phyloP scores from a whole-genome alignment of 1,284 basidiomycete genomes.

The Violaceomyces palustris region DNA sequence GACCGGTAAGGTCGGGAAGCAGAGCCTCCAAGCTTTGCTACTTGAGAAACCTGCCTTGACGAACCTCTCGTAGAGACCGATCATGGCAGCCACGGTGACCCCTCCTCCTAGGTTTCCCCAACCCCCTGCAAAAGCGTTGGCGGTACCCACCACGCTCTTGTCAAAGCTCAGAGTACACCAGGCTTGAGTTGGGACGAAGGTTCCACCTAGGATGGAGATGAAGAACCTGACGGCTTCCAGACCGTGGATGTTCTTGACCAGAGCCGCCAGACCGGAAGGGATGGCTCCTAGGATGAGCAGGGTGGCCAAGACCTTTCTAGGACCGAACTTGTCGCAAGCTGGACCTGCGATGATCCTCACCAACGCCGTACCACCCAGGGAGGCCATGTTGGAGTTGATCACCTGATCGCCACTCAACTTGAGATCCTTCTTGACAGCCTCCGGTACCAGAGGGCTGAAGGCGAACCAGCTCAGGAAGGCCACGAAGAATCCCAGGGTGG shows the following conservation, averaged over 20 bases:
- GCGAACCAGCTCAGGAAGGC: constrained; percentile 64
- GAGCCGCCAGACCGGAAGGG: constrained; percentile 63
- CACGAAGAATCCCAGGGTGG: constrained; percentile 58
- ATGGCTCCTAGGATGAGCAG: constrained; percentile 63
- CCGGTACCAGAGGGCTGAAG: constrained; percentile 63
- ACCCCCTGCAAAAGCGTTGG: constrained; percentile 44
- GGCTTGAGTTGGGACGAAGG: constrained; percentile 61
- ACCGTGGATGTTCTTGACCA: constrained; percentile 55
- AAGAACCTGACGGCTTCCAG: constrained; percentile 60
- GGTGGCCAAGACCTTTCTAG: constrained; percentile 62
- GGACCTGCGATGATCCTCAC: constrained; percentile 62
- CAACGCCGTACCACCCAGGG: constrained; percentile 58
- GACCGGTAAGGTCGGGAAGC: constrained; percentile 62
- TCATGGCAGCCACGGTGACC: constrained; percentile 60
- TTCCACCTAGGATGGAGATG: constrained; percentile 61
- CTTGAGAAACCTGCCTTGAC: constrained; percentile 54
- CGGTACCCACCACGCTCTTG: constrained; percentile 60
- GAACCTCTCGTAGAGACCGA: constrained; percentile 59
- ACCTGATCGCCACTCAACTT: constrained; percentile 58
- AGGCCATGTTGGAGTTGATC: constrained; percentile 62
- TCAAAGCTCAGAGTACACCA: constrained; percentile 65
- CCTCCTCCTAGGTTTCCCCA: constrained; percentile 58
- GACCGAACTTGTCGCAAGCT: constrained; percentile 59
- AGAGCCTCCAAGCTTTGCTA: constrained; percentile 61
- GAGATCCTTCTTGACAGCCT: constrained; percentile 62